Evolutionary conservation across 768 basidiomycete genomes (phyloP), one percentile per base, ranked within the genome.

Genomic region (Tremella yokohamensis): DNA sequence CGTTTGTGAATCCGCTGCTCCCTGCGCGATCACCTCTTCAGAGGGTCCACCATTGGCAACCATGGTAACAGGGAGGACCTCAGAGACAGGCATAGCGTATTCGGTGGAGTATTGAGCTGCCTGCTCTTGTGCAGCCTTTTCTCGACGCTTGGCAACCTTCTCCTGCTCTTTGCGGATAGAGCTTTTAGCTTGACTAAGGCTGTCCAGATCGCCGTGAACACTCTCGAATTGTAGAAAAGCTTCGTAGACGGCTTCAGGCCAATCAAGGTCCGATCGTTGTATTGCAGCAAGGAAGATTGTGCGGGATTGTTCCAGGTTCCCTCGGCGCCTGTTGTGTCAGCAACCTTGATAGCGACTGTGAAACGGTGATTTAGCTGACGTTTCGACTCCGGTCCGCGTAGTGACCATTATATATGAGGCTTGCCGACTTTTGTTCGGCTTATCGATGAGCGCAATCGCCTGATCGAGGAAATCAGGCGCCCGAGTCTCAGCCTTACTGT

Each of bases 191-290:
- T 29, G 66, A 38, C 40, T 34, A 11, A 60, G 47, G 3, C 85
- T 83, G 25, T 82, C 79, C 13, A 89, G 79, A 20, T 83, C 81
- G 0, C 94, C 94, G 66, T 91, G 81, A 2, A 87, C 78, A 63
- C 89, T 84, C 73, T 97, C 94, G 67, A 97, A 96, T n/a, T 81
- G 78, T 16, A 86, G 69, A 88, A 90, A 94, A 0, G 88, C 86
- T 55, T 92, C 89, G 85, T 89, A 94, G 8, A 98, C 79, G 9
- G 86, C 87, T 75, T 99, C 94, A 0, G 96, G 92, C 87, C 92
- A 98, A 76, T 99, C 94, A 39, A 98, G 66, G 25, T 73, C 65
- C 50, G 86, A 83, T 72, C 87, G 87, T 44, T 80, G 79, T 25
- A 84, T 82, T 3, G 88, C 79, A 58, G 85, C 84, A 40, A 79